Evolutionary conservation across 2,329 filamentous ascomycete genomes (phyloP).

Genomic region (Monilinia aucupariae): DNA sequence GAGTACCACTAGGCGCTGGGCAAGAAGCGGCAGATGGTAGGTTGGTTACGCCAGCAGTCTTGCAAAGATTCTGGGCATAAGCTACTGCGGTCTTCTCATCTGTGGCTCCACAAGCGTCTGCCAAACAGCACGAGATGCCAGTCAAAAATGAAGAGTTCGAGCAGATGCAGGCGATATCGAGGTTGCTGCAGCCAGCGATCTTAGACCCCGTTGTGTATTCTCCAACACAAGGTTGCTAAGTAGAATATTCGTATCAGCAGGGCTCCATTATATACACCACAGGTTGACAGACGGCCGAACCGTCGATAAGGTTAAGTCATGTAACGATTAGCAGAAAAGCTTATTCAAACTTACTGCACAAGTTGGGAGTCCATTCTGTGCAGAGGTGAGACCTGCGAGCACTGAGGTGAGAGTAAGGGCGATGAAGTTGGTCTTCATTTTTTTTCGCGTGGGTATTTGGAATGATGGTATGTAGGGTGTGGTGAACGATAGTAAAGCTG

Average conservation of each 20-base stretch:
- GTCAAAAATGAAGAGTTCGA: slow-evolving; percentile 41
- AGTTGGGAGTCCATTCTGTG: slow-evolving; percentile 44
- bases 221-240: slow-evolving; percentile 34
- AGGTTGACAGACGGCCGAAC: background rate
- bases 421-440: slow-evolving; percentile 20
- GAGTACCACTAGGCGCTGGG: slow-evolving; percentile 10
- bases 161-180: slow-evolving; percentile 48
- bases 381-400: slow-evolving; percentile 48
- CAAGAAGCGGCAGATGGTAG: slow-evolving; percentile 27
- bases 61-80: slow-evolving; percentile 37
- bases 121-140: slow-evolving; percentile 46
- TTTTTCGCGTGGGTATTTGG: background rate
- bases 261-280: background rate
- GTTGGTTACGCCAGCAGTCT: slow-evolving; percentile 34
- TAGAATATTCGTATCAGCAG: slow-evolving; percentile 2
- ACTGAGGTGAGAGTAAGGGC: slow-evolving; percentile 44
- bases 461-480: background rate
- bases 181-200: slow-evolving; percentile 37
- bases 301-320: background rate
- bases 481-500: background rate
- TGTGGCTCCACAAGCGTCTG: slow-evolving; percentile 37
- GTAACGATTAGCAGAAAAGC: background rate
- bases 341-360: slow-evolving; percentile 48
- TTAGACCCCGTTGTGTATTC: slow-evolving; percentile 38
- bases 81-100: slow-evolving; percentile 38